Conservation (phyloP, 164 flowering plant species). For the Malania oleifera region DNA sequence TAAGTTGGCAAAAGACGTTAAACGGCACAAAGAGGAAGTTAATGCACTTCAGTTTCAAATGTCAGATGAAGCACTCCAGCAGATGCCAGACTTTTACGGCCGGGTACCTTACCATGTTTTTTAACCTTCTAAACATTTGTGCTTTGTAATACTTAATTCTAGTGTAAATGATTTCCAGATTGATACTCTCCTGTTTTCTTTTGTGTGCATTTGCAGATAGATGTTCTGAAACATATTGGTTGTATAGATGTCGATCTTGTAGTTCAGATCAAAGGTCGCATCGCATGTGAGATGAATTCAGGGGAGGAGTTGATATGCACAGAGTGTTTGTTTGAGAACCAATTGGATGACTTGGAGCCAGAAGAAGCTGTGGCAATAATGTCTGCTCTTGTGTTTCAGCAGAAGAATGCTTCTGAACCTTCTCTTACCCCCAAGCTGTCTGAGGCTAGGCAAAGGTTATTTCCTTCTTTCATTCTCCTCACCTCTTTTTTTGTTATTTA, state of each 20-base stretch:
- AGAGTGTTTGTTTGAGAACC: slow-evolving; percentile 95
- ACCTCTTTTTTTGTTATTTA: background rate
- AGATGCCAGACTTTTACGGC: slow-evolving; percentile 99
- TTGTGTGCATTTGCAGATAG: slow-evolving; percentile 56
- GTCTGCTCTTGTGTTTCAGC: slow-evolving; percentile 99
- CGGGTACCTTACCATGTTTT: slow-evolving; percentile 48
- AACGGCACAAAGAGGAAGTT: slow-evolving; percentile 64
- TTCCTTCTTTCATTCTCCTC: background rate
- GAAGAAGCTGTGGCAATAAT: slow-evolving; percentile 96
- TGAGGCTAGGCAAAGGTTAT: slow-evolving; percentile 60
- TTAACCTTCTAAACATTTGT: slow-evolving; percentile 6
- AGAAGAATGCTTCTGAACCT: slow-evolving; percentile 84
- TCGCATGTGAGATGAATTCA: slow-evolving; percentile 99
- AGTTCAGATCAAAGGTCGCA: slow-evolving; percentile 97
- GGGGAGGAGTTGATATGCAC: slow-evolving; percentile 98
- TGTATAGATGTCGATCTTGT: slow-evolving; percentile 90
- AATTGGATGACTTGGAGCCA: slow-evolving; percentile 88
- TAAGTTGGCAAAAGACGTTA: slow-evolving; percentile 48
- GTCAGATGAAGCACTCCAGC: slow-evolving; percentile 98
- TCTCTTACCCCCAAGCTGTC: slow-evolving; percentile 81
- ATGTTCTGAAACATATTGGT: slow-evolving; percentile 81
- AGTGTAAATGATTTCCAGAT: background rate
- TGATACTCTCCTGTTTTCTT: background rate
- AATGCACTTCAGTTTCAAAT: slow-evolving; percentile 61
- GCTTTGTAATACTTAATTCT: slow-evolving; percentile 4